phyloP scores from a whole-genome alignment of 2,329 filamentous ascomycete genomes.

The Botrytis fabae region DNA sequence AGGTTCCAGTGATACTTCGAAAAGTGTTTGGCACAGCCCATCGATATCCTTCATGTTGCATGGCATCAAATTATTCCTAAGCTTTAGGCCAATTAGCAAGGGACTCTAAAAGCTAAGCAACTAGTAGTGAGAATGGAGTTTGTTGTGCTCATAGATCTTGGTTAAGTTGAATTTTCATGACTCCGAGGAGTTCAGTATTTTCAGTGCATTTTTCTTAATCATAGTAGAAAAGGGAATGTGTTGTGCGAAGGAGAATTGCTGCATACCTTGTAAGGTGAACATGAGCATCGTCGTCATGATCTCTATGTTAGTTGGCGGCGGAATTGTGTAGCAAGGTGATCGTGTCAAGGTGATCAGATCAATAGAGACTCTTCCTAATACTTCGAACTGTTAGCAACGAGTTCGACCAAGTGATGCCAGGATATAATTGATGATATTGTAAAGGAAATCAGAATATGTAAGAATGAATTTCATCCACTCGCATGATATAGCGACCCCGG shows the following conservation, averaged over 20 bases:
- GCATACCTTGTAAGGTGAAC: background rate
- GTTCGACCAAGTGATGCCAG: background rate
- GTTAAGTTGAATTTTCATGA: constrained; percentile 40
- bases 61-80: background rate
- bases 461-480: constrained; percentile 89
- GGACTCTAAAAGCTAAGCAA: background rate
- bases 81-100: background rate
- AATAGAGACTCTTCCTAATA: background rate
- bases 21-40: too few relatives aligned
- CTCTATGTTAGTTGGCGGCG: background rate
- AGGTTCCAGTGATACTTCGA: background rate
- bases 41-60: too few relatives aligned
- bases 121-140: background rate
- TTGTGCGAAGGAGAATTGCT: background rate
- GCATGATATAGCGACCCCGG: constrained; percentile 82
- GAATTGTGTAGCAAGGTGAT: background rate
- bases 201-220: constrained; percentile 44
- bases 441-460: constrained; percentile 89
- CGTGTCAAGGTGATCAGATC: too few relatives aligned
- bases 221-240: constrained; percentile 27
- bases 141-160: constrained; percentile 43
- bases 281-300: background rate
- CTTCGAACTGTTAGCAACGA: constrained; percentile 11
- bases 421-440: background rate
- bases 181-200: constrained; percentile 42